phyloP scores from a whole-genome alignment of 2,329 filamentous ascomycete genomes.

The Niveomyces coronatus region DNA sequence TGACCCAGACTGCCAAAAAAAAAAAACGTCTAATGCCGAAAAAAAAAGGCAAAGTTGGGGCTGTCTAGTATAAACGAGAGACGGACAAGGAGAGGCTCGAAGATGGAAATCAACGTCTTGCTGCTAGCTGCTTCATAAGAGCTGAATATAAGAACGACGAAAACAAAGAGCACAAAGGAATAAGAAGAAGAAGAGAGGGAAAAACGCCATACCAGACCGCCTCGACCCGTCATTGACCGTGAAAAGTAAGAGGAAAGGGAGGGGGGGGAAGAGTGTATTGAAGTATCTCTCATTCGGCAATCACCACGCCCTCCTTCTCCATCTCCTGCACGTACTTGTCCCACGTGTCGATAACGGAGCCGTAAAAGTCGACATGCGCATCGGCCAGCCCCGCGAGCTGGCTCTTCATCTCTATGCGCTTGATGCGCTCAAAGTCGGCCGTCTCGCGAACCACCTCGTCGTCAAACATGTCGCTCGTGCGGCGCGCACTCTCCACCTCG shows the following conservation, averaged over 20 bases:
- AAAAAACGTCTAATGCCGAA: too few relatives aligned
- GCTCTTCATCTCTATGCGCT: slow-evolving; percentile 81
- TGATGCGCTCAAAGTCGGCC: slow-evolving; percentile 91
- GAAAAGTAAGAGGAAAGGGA: slow-evolving; percentile 36
- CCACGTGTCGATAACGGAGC: slow-evolving; percentile 71
- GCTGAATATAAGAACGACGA: too few relatives aligned
- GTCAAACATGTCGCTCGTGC: slow-evolving; percentile 84
- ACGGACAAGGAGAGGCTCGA: too few relatives aligned
- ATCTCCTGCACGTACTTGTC: slow-evolving; percentile 82
- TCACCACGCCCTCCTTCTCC: slow-evolving; percentile 50
- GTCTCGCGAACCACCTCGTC: slow-evolving; percentile 93
- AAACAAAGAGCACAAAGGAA: too few relatives aligned
- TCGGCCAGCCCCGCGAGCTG: slow-evolving; percentile 77
- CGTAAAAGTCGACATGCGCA: slow-evolving; percentile 80
- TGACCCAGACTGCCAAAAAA: too few relatives aligned
- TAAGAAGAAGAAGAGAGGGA: too few relatives aligned
- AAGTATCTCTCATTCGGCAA: slow-evolving; percentile 8
- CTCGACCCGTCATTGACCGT: too few relatives aligned
- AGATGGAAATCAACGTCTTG: too few relatives aligned
- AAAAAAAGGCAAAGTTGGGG: too few relatives aligned
- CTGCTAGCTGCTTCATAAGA: too few relatives aligned
- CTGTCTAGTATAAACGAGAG: too few relatives aligned
- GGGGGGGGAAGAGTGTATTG: slow-evolving; percentile 18
- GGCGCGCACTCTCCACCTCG: slow-evolving; percentile 81
- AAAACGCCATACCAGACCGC: too few relatives aligned